Percentiles rank a stretch among this genome's conserved stretches.
Evolutionary conservation across 805 yeast genomes (phyloP).

Genomic region (Geotrichum ghanense): DNA sequence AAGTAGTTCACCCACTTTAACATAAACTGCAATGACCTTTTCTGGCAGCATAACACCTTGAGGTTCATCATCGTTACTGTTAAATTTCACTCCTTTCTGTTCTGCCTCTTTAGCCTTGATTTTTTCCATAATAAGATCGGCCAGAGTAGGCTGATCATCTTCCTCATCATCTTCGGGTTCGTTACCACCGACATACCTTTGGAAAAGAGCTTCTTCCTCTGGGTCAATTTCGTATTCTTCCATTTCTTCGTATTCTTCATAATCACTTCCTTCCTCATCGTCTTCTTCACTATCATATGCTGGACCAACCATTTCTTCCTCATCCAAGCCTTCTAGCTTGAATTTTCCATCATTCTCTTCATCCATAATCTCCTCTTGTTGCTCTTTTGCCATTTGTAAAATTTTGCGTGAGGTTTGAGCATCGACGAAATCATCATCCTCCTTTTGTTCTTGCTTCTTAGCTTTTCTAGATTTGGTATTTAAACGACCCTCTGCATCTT

Average conservation of each 20-base stretch:
- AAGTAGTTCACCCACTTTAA: slow-evolving; percentile 78
- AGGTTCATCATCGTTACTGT: slow-evolving; percentile 27
- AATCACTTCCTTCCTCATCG: slow-evolving; percentile 36
- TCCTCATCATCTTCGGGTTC: slow-evolving; percentile 16
- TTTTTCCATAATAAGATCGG: slow-evolving; percentile 89
- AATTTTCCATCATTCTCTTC: slow-evolving; percentile 37
- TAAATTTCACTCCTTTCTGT: slow-evolving; percentile 15
- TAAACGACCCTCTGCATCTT: slow-evolving; percentile 1
- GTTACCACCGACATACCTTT: slow-evolving; percentile 39
- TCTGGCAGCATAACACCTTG: slow-evolving; percentile 83
- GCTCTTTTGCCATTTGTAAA: slow-evolving; percentile 80
- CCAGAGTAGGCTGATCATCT: slow-evolving; percentile 33
- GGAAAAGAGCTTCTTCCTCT: slow-evolving; percentile 75
- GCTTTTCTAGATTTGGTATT: background rate
- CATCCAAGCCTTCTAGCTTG: slow-evolving; percentile 14
- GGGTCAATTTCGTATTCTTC: slow-evolving; percentile 62
- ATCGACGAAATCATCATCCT: slow-evolving; percentile 46
- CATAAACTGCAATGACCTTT: slow-evolving; percentile 89
- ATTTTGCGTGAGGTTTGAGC: slow-evolving; percentile 76
- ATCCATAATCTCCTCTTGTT: slow-evolving; percentile 77
- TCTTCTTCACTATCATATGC: slow-evolving; percentile 26
- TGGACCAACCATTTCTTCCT: slow-evolving; percentile 69
- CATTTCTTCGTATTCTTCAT: slow-evolving; percentile 33
- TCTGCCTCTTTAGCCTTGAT: slow-evolving; percentile 57
- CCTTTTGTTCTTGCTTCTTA: slow-evolving; percentile 8